These are phyloP conservation scores for Brettanomyces custersianus DNA, from an alignment of 805 yeast species.

Conservation along the genomic window DNA sequence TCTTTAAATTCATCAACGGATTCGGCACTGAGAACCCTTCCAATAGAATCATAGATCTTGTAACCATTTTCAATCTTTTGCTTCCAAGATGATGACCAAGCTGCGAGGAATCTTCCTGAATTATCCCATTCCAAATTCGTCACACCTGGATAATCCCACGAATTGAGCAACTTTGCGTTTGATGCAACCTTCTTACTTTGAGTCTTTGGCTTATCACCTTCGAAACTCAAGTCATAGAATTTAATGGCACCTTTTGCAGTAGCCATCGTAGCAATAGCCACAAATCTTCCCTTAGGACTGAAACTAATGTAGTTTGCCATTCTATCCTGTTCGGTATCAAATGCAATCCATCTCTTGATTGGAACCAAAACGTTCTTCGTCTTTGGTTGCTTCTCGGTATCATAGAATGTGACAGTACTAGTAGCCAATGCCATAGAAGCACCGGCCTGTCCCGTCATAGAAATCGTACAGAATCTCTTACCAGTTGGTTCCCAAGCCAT, in stretches of 20 bases:
- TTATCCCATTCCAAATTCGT: slow-evolving; percentile 92
- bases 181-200: slow-evolving; percentile 42
- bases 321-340: slow-evolving; percentile 51
- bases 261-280: slow-evolving; percentile 38
- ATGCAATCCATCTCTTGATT: slow-evolving; percentile 33
- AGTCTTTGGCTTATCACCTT: slow-evolving; percentile 45
- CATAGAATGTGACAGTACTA: slow-evolving; percentile 67
- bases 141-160: slow-evolving; percentile 64
- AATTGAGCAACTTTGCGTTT: slow-evolving; percentile 51
- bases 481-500: slow-evolving; percentile 96
- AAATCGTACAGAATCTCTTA: slow-evolving; percentile 75
- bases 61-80: slow-evolving; percentile 86
- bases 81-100: slow-evolving; percentile 81
- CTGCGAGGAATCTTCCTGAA: slow-evolving; percentile 83
- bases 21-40: slow-evolving; percentile 68
- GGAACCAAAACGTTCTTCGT: slow-evolving; percentile 17
- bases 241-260: slow-evolving; percentile 52
- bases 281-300: slow-evolving; percentile 92
- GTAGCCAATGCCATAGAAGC: slow-evolving; percentile 57
- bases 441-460: slow-evolving; percentile 43
- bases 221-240: slow-evolving; percentile 79
- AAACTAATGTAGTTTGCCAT: slow-evolving; percentile 67
- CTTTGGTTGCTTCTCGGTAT: slow-evolving; percentile 54
- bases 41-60: slow-evolving; percentile 78
- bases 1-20: slow-evolving; percentile 75